These are phyloP conservation scores for Tardiomyces depauwii DNA, from an alignment of 1,139 yeast species.

Conservation along the genomic window DNA sequence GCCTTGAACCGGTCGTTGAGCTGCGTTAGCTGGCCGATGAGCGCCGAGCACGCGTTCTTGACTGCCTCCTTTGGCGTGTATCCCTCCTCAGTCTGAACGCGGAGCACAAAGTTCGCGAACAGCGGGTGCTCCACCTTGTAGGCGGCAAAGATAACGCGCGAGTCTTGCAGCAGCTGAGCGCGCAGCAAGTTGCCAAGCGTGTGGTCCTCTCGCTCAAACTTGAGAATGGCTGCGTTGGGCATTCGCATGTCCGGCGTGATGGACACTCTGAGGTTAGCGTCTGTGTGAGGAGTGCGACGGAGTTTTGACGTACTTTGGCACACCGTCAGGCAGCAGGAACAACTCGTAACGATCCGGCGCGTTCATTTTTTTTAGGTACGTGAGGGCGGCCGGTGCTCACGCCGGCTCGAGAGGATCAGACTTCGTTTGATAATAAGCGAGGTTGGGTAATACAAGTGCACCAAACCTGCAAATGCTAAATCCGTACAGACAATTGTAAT, in stretches of 20 bases:
- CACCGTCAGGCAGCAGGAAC: conserved; percentile 95
- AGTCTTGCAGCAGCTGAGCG: conserved; percentile 76
- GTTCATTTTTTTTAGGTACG: conserved; percentile 44
- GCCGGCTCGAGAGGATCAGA: not conserved
- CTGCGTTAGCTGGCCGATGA: conserved; percentile 67
- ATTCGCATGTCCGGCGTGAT: conserved; percentile 91
- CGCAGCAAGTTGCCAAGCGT: conserved; percentile 85
- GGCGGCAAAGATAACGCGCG: conserved; percentile 86
- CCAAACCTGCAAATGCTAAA: no score
- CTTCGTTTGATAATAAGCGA: no score
- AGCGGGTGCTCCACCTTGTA: conserved; percentile 96
- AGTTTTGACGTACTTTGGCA: conserved; percentile 31
- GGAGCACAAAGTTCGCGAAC: conserved; percentile 85
- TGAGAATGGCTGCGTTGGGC: conserved; percentile 87
- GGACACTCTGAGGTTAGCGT: conserved; percentile 37
- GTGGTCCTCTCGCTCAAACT: conserved; percentile 95
- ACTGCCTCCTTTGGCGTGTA: conserved; percentile 86
- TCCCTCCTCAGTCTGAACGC: conserved; percentile 93
- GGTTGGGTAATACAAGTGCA: no score
- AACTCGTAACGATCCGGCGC: conserved; percentile 99
- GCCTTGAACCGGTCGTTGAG: conserved; percentile 70
- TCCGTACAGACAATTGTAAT: no score
- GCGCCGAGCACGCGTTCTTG: conserved; percentile 74
- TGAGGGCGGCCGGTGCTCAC: not conserved
- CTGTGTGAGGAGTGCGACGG: not conserved